Evolutionary conservation across 1,284 basidiomycete genomes (phyloP).

Genomic region (Fistulina hepatica): DNA sequence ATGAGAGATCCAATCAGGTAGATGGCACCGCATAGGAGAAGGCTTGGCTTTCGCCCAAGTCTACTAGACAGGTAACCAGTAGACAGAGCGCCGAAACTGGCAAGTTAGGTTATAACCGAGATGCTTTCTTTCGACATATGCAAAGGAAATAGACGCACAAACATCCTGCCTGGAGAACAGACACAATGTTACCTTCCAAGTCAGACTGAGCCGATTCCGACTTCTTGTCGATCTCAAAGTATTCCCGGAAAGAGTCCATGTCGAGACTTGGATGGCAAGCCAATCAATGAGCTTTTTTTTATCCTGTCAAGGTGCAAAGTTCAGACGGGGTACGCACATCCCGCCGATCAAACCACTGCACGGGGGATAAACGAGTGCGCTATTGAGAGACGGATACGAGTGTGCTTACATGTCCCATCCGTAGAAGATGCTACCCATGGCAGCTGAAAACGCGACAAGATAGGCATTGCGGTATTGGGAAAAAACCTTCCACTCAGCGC

Average conservation of each 20-base stretch:
- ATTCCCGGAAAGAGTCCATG: conserved; percentile 33
- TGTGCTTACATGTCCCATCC: conserved; percentile 27
- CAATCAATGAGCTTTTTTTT: too few species aligned
- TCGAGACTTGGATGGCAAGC: too few species aligned
- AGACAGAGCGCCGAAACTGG: conserved; percentile 35
- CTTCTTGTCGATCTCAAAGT: conserved; percentile 34
- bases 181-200: conserved; percentile 44
- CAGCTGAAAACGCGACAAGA: conserved; percentile 31
- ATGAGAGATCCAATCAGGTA: conserved; percentile 45
- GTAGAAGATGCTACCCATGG: conserved; percentile 38
- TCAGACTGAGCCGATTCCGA: conserved; percentile 26
- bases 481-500: conserved; percentile 11
- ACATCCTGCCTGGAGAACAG: conserved; percentile 45
- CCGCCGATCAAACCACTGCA: conserved; percentile 39
- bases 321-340: too few species aligned
- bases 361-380: conserved; percentile 12
- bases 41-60: conserved; percentile 36
- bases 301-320: too few species aligned
- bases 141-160: conserved; percentile 34
- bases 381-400: conserved; percentile 19
- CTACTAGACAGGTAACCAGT: conserved; percentile 30
- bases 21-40: conserved; percentile 40
- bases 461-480: conserved; percentile 35
- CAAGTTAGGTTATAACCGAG: not conserved
- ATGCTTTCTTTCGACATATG: conserved; percentile 4